phyloP scores from a whole-genome alignment of 208 protist genomes.

The Trypanosoma boissoni region DNA sequence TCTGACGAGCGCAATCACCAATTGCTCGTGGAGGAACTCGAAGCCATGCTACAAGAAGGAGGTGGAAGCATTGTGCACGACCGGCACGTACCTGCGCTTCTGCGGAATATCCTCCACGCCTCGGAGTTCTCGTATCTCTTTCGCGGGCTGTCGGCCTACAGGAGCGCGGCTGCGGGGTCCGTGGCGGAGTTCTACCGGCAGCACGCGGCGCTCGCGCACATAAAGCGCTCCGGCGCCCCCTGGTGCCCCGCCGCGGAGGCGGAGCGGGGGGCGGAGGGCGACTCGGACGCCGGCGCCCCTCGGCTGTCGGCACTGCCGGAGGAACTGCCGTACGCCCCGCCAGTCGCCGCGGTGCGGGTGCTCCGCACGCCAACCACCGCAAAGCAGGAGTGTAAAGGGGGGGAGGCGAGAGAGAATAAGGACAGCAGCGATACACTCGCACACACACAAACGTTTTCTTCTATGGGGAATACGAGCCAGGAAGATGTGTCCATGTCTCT shows the following conservation, averaged over 20 bases:
- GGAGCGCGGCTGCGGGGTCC: constrained; percentile 21
- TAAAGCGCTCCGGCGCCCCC: not conserved
- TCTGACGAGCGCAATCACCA: constrained; percentile 60
- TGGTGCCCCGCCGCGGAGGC: not conserved
- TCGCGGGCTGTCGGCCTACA: constrained; percentile 39
- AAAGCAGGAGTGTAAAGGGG: too few relatives aligned
- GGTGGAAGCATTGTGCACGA: constrained; percentile 23
- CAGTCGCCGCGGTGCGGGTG: too few relatives aligned
- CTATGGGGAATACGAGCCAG: not conserved
- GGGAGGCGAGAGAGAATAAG: not conserved
- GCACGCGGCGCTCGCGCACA: not conserved
- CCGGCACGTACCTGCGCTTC: constrained; percentile 38
- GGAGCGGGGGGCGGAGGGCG: not conserved
- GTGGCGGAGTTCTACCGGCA: constrained; percentile 59
- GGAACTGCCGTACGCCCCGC: too few relatives aligned
- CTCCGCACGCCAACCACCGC: too few relatives aligned
- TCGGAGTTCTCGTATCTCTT: constrained; percentile 52
- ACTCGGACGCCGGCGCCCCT: not conserved
- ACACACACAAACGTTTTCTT: not conserved
- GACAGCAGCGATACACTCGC: not conserved
- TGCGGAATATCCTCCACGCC: constrained; percentile 56
- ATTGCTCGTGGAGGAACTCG: constrained; percentile 22
- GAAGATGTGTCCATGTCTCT: constrained; percentile 1
- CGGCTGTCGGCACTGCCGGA: too few relatives aligned
- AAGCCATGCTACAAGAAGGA: constrained; percentile 30